These are phyloP conservation scores for Piper longum DNA, from an alignment of 164 flowering plant species.

Conservation along the genomic window DNA sequence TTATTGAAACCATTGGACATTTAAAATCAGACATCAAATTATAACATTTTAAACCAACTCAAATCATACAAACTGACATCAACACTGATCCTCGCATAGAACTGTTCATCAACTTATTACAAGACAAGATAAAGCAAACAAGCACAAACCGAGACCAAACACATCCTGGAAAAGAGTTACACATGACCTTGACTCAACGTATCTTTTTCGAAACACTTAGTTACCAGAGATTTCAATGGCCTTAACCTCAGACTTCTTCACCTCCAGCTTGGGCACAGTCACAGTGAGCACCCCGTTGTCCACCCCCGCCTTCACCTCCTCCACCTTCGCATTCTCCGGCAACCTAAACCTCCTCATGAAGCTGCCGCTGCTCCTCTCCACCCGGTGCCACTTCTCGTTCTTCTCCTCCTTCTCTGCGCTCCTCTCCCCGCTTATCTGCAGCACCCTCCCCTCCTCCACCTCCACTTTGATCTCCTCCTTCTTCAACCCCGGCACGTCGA, in stretches of 20 bases:
- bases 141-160: too few relatives aligned
- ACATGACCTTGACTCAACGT: too few relatives aligned
- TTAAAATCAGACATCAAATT: too few relatives aligned
- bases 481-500: conserved; percentile 27
- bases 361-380: conserved; percentile 24
- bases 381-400: conserved; percentile 20
- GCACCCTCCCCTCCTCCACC: conserved; percentile 26
- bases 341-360: conserved; percentile 23
- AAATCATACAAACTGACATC: too few relatives aligned
- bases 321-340: conserved; percentile 28
- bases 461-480: conserved; percentile 33
- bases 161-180: too few relatives aligned
- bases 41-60: too few relatives aligned
- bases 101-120: too few relatives aligned
- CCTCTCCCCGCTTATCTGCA: conserved; percentile 28
- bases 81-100: too few relatives aligned
- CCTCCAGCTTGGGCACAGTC: conserved; percentile 24
- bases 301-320: conserved; percentile 20
- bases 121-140: too few relatives aligned
- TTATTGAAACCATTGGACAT: too few relatives aligned
- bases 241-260: conserved; percentile 15
- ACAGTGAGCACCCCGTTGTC: conserved; percentile 28
- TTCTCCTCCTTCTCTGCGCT: conserved; percentile 21
- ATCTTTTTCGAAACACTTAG: too few relatives aligned
- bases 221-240: conserved; percentile 18